Evolutionary conservation across 805 yeast species (phyloP), one percentile per base, ranked within the genome.

Genomic region (Metschnikowia sp.): DNA sequence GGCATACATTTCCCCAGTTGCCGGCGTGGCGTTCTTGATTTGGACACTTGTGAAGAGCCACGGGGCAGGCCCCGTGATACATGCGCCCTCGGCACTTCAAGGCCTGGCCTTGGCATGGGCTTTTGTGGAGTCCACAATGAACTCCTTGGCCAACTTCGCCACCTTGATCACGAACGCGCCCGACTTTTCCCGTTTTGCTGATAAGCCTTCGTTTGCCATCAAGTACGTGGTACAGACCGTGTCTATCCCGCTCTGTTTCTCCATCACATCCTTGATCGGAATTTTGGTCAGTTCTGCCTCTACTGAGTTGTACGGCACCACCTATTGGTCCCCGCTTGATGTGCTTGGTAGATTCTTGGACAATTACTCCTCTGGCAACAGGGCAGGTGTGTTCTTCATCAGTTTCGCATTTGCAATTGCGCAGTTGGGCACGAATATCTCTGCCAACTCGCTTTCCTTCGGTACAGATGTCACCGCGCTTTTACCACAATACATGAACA

Each of bases 121-220:
- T 0, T 89, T 88, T 61, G 79, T 89, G 44, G 76, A 76, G 56
- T 80, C 92, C 5, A 74, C 83, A 31, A 86, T 90, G 96, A 84
- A 83, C 66, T 77, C 90, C 18, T 69, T 89, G 52, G 87, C 95
- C 28, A 89, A 88, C 68, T 89, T 89, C 61, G 94, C 96, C 5
- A 86, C 96, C n/a, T 76, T 89, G 59, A 86, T 90, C 60, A 78
- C 86, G 45, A 89, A 89, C 68, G 87, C 94, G 12, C 95, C 96
- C 1, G 97, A 89, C 72, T 89, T 89, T 66, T 77, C 96, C 26
- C 80, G 97, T 65, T 84, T 88, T 68, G 86, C 96, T 9, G 77
- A 74, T 53, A 67, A 61, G 48, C 70, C 73, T 9, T 59, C 71
- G 6, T 68, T 67, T 45, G 55, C 65, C 34, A 65, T 72, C 63